Evolutionary conservation across 768 basidiomycete genomes (phyloP), one percentile per base, ranked within the genome.

Genomic region (Myochromella boudieri): DNA sequence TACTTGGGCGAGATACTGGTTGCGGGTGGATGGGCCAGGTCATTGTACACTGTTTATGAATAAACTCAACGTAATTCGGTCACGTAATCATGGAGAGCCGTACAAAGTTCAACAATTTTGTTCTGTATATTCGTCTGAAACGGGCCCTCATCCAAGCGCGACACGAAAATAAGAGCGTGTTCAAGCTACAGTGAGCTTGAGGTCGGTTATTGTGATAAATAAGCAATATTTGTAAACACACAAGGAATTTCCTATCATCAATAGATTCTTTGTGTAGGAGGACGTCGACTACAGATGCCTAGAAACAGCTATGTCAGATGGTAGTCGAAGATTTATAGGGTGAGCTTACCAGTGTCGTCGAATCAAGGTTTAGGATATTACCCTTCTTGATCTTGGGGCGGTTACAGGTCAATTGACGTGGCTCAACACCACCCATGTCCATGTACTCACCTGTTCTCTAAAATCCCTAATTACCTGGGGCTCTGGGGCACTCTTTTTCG

Each of bases 161-260:
- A 77, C 42, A 90, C 72, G 50, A 85, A 78, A 3, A 73, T 74
- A 17, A 91, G 68, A 9, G 80, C 70, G 56, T 90, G 76, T 57
- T 91, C 90, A 28, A 91, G 80, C 89, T 90, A 43, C 38, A 10
- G 24, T 18, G 15, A 27, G 27, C 26, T 17, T n/a, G n/a, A 27
- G 29, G 29, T 55, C 5, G 29, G 10, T 12, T 42, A 44, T 36
- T 14, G 9, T 22, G 26, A 34, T 40, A n/a, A 37, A 12, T 10
- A 17, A 5, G 6, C n/a, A 12, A 36, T 17, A 41, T 6, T 37
- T 21, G 10, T 37, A 1, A 37, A 69, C 84, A 42, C 42, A 88
- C 90, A 37, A 85, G 65, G 62, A 89, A 73, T 63, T 89, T 86
- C 42, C 90, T 76, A 58, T 93, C 90, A 64, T 93, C 86, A 17